Evolutionary conservation across 176 grass and related monocot genomes (phyloP).

Genomic region (Lolium perenne): DNA sequence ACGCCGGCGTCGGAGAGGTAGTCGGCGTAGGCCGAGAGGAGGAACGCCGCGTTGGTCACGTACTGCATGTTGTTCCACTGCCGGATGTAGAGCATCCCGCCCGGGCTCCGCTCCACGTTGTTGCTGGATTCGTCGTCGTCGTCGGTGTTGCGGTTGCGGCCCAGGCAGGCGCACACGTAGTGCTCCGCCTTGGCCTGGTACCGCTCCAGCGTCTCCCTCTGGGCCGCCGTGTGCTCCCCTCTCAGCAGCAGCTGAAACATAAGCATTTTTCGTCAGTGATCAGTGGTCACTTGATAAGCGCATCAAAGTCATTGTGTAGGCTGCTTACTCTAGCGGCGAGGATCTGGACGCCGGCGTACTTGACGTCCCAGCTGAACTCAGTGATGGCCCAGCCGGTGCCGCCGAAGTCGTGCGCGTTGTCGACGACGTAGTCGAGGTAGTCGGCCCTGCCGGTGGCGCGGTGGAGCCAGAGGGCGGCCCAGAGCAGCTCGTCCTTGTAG

Average conservation of each 20-base stretch:
- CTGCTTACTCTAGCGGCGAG: constrained; percentile 65
- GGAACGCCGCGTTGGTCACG: constrained; percentile 70
- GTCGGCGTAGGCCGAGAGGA: constrained; percentile 54
- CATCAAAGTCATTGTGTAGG: background rate
- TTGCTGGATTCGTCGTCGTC: constrained; percentile 36
- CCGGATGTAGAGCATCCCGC: constrained; percentile 76
- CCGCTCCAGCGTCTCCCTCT: constrained; percentile 62
- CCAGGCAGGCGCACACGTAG: constrained; percentile 70
- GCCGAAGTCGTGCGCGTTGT: constrained; percentile 65
- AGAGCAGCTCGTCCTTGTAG: constrained; percentile 84
- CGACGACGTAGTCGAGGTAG: constrained; percentile 76
- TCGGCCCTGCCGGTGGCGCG: constrained; percentile 57
- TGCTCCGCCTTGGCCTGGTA: constrained; percentile 81
- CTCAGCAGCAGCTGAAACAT: constrained; percentile 56
- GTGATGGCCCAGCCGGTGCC: constrained; percentile 84
- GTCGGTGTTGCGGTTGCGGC: constrained; percentile 50
- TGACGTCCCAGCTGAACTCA: constrained; percentile 96
- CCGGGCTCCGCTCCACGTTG: constrained; percentile 69
- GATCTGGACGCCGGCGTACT: constrained; percentile 88
- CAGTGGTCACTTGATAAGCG: background rate
- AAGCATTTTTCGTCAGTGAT: background rate
- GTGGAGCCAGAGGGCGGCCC: constrained; percentile 88
- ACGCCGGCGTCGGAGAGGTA: constrained; percentile 47
- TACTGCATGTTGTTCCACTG: constrained; percentile 97
- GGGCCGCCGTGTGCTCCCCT: constrained; percentile 41